Percentiles rank a stretch among this genome's conserved stretches.
phyloP scores from a whole-genome alignment of 805 yeast species.

The Candida adriatica region DNA sequence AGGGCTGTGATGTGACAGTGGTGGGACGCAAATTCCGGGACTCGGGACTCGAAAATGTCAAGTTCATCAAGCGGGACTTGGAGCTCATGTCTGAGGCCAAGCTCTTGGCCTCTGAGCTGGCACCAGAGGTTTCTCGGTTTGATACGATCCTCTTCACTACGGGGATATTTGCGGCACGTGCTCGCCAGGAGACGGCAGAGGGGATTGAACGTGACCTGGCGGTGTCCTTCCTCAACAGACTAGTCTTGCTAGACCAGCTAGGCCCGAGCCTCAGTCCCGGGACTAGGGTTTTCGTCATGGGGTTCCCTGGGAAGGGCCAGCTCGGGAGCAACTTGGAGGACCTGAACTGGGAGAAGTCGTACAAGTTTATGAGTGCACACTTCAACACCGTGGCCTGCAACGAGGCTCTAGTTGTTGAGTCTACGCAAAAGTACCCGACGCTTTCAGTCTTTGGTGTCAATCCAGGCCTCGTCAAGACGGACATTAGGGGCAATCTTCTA shows the following conservation, averaged over 20 bases:
- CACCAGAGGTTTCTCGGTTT: slow-evolving; percentile 12
- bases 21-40: slow-evolving; percentile 31
- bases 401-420: slow-evolving; percentile 28
- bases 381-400: slow-evolving; percentile 38
- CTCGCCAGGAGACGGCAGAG: slow-evolving; percentile 29
- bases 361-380: slow-evolving; percentile 26
- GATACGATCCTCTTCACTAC: slow-evolving; percentile 31
- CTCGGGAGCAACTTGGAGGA: slow-evolving; percentile 30
- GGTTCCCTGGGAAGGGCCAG: slow-evolving; percentile 31
- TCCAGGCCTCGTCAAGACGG: slow-evolving; percentile 33
- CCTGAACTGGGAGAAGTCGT: slow-evolving; percentile 27
- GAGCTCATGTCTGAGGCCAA: slow-evolving; percentile 23
- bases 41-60: slow-evolving; percentile 18
- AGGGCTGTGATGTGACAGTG: slow-evolving; percentile 30
- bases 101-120: slow-evolving; percentile 19
- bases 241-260: slow-evolving; percentile 25
- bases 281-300: slow-evolving; percentile 31
- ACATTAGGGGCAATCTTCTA: slow-evolving; percentile 27
- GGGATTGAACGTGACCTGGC: slow-evolving; percentile 34
- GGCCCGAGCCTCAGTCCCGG: slow-evolving; percentile 19
- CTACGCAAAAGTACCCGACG: slow-evolving; percentile 16
- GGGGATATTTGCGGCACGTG: slow-evolving; percentile 31
- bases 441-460: slow-evolving; percentile 29
- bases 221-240: slow-evolving; percentile 31
- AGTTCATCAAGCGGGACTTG: slow-evolving; percentile 29